Percentiles rank a stretch among this genome's conserved stretches.
phyloP scores from a whole-genome alignment of 1,284 basidiomycete genomes.

The Irpex sp. region DNA sequence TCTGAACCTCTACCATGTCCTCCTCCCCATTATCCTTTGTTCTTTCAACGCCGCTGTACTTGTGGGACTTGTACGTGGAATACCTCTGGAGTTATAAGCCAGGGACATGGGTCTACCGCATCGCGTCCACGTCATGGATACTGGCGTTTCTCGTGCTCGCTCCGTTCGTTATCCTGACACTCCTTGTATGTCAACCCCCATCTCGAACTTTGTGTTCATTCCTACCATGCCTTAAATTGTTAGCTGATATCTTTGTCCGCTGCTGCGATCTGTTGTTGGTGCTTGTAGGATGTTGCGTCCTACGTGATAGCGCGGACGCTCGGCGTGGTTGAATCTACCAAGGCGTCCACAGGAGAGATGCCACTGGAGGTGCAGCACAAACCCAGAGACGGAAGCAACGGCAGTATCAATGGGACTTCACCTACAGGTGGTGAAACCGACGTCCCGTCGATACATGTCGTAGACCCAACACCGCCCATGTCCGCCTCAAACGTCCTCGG shows the following conservation, averaged over 20 bases:
- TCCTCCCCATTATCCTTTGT: slow-evolving; percentile 2
- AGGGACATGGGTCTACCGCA: slow-evolving; percentile 64
- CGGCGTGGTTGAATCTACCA: slow-evolving; percentile 68
- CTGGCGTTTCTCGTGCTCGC: slow-evolving; percentile 58
- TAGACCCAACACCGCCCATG: slow-evolving; percentile 4
- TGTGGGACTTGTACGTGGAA: slow-evolving; percentile 59
- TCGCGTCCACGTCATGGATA: slow-evolving; percentile 61
- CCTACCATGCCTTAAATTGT: background rate
- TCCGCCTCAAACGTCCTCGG: background rate
- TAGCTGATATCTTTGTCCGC: background rate
- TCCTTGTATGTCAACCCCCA: slow-evolving; percentile 48
- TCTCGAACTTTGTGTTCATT: background rate
- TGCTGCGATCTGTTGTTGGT: slow-evolving; percentile 2
- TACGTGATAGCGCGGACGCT: slow-evolving; percentile 80
- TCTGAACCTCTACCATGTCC: slow-evolving; percentile 15
- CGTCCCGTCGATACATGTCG: slow-evolving; percentile 24
- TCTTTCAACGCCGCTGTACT: slow-evolving; percentile 28
- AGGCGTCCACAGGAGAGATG: slow-evolving; percentile 60
- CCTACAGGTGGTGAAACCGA: background rate
- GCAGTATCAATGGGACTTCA: background rate
- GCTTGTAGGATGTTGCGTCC: slow-evolving; percentile 67
- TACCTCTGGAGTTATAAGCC: slow-evolving; percentile 60
- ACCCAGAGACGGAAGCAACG: slow-evolving; percentile 3
- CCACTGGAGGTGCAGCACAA: background rate
- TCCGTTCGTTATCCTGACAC: slow-evolving; percentile 61